Base-by-base conservation (phyloP, 441 rosid genomes). In the Croton setiger region DNA sequence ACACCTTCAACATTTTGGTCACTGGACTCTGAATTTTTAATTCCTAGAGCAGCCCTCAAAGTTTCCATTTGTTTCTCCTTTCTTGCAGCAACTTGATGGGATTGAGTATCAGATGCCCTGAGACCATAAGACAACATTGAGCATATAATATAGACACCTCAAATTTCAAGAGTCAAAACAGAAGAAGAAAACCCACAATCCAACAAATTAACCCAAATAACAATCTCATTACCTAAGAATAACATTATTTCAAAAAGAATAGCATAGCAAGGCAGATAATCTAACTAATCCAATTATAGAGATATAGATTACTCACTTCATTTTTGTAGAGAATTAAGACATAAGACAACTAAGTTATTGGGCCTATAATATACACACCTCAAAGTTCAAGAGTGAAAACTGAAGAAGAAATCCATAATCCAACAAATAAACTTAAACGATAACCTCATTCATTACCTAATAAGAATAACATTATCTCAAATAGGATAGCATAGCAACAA, bases 41-140 rank as follows among this genome's bases (percentile, higher is more conserved):
- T 88, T 65, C 96, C 94, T 21, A 94, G 80, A 18, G 99, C 98
- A 73, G 83, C 86, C 39, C 96, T 79, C 64, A 90, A 85, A 18
- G 84, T 83, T 74, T 94, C 97, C 98, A 94, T 85, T 74, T 92
- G 98, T 78, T 83, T 88, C 84, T 94, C 97, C 80, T 92, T 92
- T 80, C 98, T 86, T 0, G 98, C 98, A 65, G 99, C 99, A 72
- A 94, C 76, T 77, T 94, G 91, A 74, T 94, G 99, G 21, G 99
- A 88, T 70, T 94, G 90, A 0, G 97, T 94, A 73, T 88, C 88
- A 12, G 88, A 91, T 49, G 82, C 62, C 91, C 97, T 92, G 72
- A 18, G 15, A 27, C 23, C 47, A 66, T 7, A 68, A 41, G 15
- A 2, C 47, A 47, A 1, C 31, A 5, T 9, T 39, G 1, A 8